A percentile compares a stretch with the other conserved stretches of the same genome.
phyloP scores from a whole-genome alignment of 1,284 basidiomycete species.

The Coniferiporia weirii region DNA sequence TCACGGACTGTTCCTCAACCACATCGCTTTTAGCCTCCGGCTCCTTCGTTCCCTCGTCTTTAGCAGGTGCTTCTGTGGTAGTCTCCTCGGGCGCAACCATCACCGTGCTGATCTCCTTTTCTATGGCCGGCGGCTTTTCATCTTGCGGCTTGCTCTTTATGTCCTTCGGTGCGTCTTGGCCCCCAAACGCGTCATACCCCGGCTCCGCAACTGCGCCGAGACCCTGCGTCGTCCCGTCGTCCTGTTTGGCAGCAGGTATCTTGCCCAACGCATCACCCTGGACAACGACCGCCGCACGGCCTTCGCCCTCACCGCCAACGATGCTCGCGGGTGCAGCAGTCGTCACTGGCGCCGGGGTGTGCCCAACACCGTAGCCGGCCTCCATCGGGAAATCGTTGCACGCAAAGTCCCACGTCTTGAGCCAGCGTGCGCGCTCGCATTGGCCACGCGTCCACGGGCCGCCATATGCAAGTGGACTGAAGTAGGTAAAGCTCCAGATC shows the following conservation, averaged over 20 bases:
- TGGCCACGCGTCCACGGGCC: conserved; percentile 79
- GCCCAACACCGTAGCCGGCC: conserved; percentile 4
- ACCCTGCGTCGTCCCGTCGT: conserved; percentile 14
- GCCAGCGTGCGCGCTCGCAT: conserved; percentile 78
- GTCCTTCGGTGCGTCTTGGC: conserved; percentile 12
- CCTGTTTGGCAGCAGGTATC: conserved; percentile 1
- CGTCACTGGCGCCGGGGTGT: background rate
- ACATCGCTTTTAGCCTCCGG: background rate
- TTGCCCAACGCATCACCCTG: conserved; percentile 11
- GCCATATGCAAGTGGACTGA: conserved; percentile 85
- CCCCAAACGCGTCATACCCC: conserved; percentile 20
- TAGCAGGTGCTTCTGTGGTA: background rate
- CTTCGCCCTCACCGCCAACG: conserved; percentile 17
- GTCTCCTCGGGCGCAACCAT: background rate
- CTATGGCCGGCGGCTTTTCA: conserved; percentile 9
- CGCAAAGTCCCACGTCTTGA: conserved; percentile 94
- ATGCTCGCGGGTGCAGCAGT: conserved; percentile 4
- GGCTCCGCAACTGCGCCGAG: conserved; percentile 15
- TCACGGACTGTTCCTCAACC: background rate
- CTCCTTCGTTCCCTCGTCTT: background rate
- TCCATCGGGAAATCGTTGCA: conserved; percentile 65
- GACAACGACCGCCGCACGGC: conserved; percentile 18
- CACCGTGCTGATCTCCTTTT: conserved; percentile 17
- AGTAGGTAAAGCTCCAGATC: conserved; percentile 74
- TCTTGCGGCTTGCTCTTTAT: conserved; percentile 9